Evolutionary conservation across 257 asterid genomes (phyloP), one percentile per base, ranked within the genome.

Genomic region (Solanum boliviense): DNA sequence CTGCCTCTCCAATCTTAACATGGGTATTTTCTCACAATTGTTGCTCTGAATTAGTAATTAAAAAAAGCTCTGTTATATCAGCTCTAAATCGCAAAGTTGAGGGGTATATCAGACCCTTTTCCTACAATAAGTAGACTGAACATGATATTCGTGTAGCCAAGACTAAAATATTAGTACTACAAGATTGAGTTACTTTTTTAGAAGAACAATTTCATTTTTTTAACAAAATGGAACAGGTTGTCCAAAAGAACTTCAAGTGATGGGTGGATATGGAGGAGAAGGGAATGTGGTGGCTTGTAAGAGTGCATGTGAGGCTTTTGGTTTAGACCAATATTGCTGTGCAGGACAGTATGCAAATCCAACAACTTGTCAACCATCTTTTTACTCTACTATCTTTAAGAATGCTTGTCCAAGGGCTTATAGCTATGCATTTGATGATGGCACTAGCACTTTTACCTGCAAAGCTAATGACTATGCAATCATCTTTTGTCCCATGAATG

Each of bases 381-480:
- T 93, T 89, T 95, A 96, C 84, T 91, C 98, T 0, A 90, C 90
- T 27, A 93, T 96, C 56, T 96, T 96, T 88, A 92, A 95, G 90
- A 91, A 93, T 79, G 98, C 95, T 35, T 95, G 95, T 88, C 98
- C 98, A 10, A 93, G 93, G 78, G 96, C 98, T 88, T 93, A 95
- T 68, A 93, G 98, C 90, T 95, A 93, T 86, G 98, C 97, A 84
- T 94, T 89, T 87, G 98, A 94, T 68, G 97, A 94, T 89, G 91
- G 95, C 86, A 95, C 97, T 85, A 93, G 98, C 95, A 95, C 98
- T 89, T 95, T 94, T 88, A 95, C 98, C 6, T 95, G 98, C 96
- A 94, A 94, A 88, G 96, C 97, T 75, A 72, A 88, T 2, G 92
- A 91, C 29, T 95, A 95, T 85, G 88, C 89, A 86, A 90, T 93